Evolutionary conservation across 2,329 filamentous ascomycete species (phyloP).

Genomic region (Helotiales sp.): DNA sequence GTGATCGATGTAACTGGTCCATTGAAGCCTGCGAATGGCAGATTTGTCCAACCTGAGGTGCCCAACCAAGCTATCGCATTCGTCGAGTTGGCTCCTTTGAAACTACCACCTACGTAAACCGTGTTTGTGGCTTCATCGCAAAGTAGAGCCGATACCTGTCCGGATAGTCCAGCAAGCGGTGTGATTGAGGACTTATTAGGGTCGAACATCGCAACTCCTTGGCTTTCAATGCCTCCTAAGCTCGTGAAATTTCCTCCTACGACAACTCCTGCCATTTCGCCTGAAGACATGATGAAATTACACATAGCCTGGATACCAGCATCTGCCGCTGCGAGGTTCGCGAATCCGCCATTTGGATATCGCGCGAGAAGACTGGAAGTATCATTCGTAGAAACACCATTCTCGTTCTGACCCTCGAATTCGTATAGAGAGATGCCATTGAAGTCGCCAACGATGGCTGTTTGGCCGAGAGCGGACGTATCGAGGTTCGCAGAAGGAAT

Average conservation of each 20-base stretch:
- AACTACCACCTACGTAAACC: slow-evolving; percentile 91
- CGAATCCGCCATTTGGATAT: slow-evolving; percentile 83
- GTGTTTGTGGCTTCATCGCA: slow-evolving; percentile 76
- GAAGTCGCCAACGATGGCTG: slow-evolving; percentile 87
- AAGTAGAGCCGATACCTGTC: slow-evolving; percentile 77
- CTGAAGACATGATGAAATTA: slow-evolving; percentile 66
- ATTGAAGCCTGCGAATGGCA: slow-evolving; percentile 94
- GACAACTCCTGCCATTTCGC: slow-evolving; percentile 70
- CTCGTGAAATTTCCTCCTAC: slow-evolving; percentile 96
- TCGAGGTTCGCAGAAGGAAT: slow-evolving; percentile 74
- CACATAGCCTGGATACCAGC: slow-evolving; percentile 90
- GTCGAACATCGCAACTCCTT: slow-evolving; percentile 80
- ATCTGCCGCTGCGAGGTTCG: slow-evolving; percentile 73
- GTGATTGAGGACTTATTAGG: slow-evolving; percentile 68
- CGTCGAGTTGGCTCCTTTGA: slow-evolving; percentile 75
- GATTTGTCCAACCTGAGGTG: slow-evolving; percentile 68
- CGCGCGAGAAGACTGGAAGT: slow-evolving; percentile 80
- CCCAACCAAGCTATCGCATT: slow-evolving; percentile 85
- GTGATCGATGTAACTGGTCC: slow-evolving; percentile 85
- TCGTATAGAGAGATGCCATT: slow-evolving; percentile 88
- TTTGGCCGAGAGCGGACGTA: slow-evolving; percentile 73
- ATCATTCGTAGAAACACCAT: slow-evolving; percentile 68
- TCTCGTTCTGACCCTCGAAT: slow-evolving; percentile 76
- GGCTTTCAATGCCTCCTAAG: slow-evolving; percentile 72
- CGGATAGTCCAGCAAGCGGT: slow-evolving; percentile 77